These are phyloP conservation scores for Fraxinus sp. DNA, from an alignment of 305 asterid species.

Conservation along the genomic window DNA sequence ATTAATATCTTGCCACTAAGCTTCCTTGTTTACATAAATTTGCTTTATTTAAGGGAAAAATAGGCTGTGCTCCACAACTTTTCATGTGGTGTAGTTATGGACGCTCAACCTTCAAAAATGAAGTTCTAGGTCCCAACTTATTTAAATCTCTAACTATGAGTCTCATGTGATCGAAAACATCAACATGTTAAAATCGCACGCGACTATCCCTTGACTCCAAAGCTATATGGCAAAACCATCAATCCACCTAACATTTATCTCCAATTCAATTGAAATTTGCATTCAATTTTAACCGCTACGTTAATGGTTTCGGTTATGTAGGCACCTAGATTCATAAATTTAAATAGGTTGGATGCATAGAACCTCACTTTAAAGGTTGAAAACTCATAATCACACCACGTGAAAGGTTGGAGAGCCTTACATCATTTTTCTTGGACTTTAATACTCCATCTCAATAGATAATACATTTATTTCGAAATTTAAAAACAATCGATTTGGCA, in stretches of 20 bases:
- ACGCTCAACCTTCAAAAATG: neutral
- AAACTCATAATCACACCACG: neutral
- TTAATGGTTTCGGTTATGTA: neutral
- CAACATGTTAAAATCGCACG: neutral
- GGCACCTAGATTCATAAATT: neutral
- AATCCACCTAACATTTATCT: neutral
- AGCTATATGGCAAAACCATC: neutral
- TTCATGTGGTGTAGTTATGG: neutral
- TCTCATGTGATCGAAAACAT: neutral
- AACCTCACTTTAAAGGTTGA: neutral
- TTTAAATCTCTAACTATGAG: neutral
- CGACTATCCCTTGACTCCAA: neutral
- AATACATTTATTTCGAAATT: neutral
- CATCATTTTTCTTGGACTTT: neutral
- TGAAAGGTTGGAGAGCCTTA: neutral
- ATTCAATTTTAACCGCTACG: neutral
- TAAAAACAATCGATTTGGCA: neutral
- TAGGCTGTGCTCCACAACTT: neutral
- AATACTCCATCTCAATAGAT: neutral
- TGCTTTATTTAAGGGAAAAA: neutral
- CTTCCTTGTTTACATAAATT: neutral
- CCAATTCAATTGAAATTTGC: neutral
- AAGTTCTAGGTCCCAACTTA: neutral
- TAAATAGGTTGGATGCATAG: neutral
- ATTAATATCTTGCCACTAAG: neutral